These are phyloP conservation scores for Hansenula sp. DNA, from an alignment of 1,139 yeast species.

Conservation along the genomic window DNA sequence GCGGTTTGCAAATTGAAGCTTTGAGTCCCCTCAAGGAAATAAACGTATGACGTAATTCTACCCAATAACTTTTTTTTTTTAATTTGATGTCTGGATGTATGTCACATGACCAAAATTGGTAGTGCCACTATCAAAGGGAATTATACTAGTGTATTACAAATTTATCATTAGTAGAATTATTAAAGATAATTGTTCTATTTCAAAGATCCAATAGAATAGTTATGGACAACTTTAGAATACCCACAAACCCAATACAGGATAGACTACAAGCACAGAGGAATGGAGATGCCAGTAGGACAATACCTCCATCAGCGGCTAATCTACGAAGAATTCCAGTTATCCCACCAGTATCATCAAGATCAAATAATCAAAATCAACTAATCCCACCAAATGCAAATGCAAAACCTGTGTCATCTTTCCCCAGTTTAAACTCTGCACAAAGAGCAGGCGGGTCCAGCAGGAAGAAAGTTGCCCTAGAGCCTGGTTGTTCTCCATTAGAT, in stretches of 20 bases:
- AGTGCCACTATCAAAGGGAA: too few species aligned
- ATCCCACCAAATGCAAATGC: background rate
- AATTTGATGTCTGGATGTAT: too few species aligned
- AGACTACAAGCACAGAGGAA: slow-evolving; percentile 1
- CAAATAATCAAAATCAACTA: background rate
- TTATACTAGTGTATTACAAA: too few species aligned
- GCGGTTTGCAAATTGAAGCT: too few species aligned
- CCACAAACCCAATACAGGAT: slow-evolving; percentile 2
- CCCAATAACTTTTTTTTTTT: too few species aligned
- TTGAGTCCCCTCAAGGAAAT: too few species aligned
- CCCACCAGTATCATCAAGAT: background rate
- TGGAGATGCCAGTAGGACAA: background rate
- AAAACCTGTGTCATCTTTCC: slow-evolving; percentile 26
- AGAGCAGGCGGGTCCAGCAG: slow-evolving; percentile 23
- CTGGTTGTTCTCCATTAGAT: slow-evolving; percentile 84
- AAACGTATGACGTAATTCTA: too few species aligned
- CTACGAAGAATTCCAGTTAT: slow-evolving; percentile 28
- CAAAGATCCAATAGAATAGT: too few species aligned
- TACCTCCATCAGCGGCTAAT: slow-evolving; percentile 16
- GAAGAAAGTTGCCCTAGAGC: slow-evolving; percentile 59
- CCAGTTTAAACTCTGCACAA: slow-evolving; percentile 40
- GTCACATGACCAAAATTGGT: too few species aligned
- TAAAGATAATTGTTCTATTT: too few species aligned
- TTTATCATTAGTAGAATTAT: too few species aligned
- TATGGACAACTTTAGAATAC: background rate